Percentiles rank a stretch among this genome's conserved stretches.
These are phyloP conservation scores for Candida dubliniensis DNA, from an alignment of 1,139 yeast genomes.

Conservation along the genomic window DNA sequence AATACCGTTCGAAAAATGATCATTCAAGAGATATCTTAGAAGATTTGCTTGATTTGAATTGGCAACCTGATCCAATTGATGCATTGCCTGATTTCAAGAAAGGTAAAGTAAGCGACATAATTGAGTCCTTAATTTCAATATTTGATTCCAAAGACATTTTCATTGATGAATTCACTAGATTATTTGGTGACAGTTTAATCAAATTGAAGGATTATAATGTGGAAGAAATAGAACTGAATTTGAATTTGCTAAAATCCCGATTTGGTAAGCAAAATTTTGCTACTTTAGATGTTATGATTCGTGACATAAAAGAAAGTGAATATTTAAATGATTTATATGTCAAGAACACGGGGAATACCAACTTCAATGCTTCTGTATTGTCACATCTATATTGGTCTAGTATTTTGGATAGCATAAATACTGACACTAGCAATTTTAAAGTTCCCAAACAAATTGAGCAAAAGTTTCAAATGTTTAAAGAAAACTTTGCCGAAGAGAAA, in stretches of 20 bases:
- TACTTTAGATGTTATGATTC: constrained; percentile 80
- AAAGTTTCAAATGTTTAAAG: constrained; percentile 44
- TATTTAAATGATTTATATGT: constrained; percentile 2
- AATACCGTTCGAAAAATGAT: constrained; percentile 11
- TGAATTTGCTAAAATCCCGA: constrained; percentile 58
- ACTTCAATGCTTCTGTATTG: constrained; percentile 39
- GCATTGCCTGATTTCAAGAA: constrained; percentile 83
- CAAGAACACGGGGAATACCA: not conserved
- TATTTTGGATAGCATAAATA: constrained; percentile 25
- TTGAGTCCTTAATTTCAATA: constrained; percentile 71
- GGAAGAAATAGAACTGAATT: constrained; percentile 37
- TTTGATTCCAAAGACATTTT: constrained; percentile 79
- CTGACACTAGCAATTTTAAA: constrained; percentile 38
- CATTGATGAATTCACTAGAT: constrained; percentile 64
- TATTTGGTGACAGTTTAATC: constrained; percentile 65
- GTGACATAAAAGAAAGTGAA: constrained; percentile 64
- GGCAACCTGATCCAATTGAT: constrained; percentile 94
- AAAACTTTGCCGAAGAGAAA: constrained; percentile 42
- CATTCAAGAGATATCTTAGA: constrained; percentile 21
- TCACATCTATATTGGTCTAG: constrained; percentile 57
- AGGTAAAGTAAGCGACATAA: constrained; percentile 62
- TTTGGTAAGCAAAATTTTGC: constrained; percentile 69
- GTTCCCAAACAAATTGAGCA: constrained; percentile 45
- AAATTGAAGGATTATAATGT: constrained; percentile 48
- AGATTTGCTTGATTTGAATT: constrained; percentile 50